Evolutionary conservation across 345 rosid species (phyloP).

Genomic region (Corchorus capsularis): DNA sequence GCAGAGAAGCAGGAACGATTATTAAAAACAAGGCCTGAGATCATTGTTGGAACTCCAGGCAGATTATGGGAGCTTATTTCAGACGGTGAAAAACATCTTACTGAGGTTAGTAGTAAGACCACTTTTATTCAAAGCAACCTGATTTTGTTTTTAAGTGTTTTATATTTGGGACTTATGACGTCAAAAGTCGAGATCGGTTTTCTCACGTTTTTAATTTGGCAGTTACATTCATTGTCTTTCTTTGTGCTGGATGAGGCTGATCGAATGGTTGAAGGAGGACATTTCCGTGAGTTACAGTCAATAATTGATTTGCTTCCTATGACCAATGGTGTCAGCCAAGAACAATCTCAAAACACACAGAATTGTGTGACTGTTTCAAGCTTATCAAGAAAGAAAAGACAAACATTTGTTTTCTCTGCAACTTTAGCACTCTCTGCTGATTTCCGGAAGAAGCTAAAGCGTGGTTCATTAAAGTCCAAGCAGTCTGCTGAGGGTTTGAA

Average conservation of each 20-base stretch:
- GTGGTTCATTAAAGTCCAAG: constrained; percentile 61
- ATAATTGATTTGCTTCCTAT: constrained; percentile 90
- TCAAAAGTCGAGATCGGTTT: constrained; percentile 3
- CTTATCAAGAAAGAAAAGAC: constrained; percentile 82
- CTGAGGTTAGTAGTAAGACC: constrained; percentile 57
- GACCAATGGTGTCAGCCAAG: constrained; percentile 45
- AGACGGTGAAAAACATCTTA: constrained; percentile 83
- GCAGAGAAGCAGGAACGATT: constrained; percentile 90
- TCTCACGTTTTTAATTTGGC: constrained; percentile 32
- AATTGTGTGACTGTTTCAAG: constrained; percentile 59
- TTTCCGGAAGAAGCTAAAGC: constrained; percentile 94
- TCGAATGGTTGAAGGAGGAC: constrained; percentile 94
- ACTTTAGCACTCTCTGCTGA: constrained; percentile 88
- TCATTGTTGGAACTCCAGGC: constrained; percentile 94
- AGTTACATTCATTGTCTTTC: constrained; percentile 91
- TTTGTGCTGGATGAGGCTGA: constrained; percentile 99
- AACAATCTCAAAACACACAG: constrained; percentile 45
- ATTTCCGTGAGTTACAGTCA: constrained; percentile 92
- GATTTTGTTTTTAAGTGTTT: not conserved
- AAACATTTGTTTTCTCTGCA: constrained; percentile 94
- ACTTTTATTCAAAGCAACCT: not conserved
- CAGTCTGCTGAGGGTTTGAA: constrained; percentile 58
- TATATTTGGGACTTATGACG: not conserved
- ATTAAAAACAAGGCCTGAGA: constrained; percentile 79
- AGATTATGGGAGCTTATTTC: constrained; percentile 99